Percentiles rank a stretch among this genome's conserved stretches.
These are phyloP conservation scores for Pisolithus orientalis DNA, from an alignment of 768 basidiomycete genomes.

Conservation along the genomic window DNA sequence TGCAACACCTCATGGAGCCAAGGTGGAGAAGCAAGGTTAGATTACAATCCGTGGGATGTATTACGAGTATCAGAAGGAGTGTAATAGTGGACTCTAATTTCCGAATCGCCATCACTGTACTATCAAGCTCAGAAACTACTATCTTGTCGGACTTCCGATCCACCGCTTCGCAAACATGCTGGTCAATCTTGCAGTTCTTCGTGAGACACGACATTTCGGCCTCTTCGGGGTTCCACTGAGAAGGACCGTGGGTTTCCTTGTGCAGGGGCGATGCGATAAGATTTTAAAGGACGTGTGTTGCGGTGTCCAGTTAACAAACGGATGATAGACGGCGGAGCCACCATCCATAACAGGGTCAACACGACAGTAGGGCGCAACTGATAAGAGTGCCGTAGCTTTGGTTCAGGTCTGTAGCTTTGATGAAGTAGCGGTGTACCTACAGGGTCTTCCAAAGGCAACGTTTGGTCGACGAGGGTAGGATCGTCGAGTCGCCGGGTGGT, in stretches of 20 bases:
- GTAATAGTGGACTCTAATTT: too few relatives aligned
- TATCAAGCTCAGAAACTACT: too few relatives aligned
- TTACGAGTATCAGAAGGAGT: neutral
- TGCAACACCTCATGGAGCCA: slow-evolving; percentile 7
- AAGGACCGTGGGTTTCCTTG: slow-evolving; percentile 33
- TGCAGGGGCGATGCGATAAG: slow-evolving; percentile 29
- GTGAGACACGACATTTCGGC: slow-evolving; percentile 30
- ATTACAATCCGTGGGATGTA: neutral
- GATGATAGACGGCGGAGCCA: neutral
- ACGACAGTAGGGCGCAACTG: slow-evolving; percentile 8
- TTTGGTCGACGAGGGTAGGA: slow-evolving; percentile 16
- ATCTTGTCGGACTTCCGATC: slow-evolving; percentile 8
- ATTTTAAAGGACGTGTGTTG: slow-evolving; percentile 34
- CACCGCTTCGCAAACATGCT: slow-evolving; percentile 7
- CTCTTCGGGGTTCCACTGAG: slow-evolving; percentile 34
- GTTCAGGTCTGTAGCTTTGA: slow-evolving; percentile 35
- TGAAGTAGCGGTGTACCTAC: slow-evolving; percentile 36
- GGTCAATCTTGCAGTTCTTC: slow-evolving; percentile 25
- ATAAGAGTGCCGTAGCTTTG: slow-evolving; percentile 21
- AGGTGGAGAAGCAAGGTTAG: neutral
- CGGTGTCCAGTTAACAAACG: slow-evolving; percentile 29
- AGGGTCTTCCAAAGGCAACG: slow-evolving; percentile 39
- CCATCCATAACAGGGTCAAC: too few relatives aligned
- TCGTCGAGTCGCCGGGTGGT: neutral
- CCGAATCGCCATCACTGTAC: too few relatives aligned